Percentiles rank a stretch among this genome's conserved stretches.
phyloP scores from a whole-genome alignment of 768 basidiomycete species.

The Mycena leptocephala region DNA sequence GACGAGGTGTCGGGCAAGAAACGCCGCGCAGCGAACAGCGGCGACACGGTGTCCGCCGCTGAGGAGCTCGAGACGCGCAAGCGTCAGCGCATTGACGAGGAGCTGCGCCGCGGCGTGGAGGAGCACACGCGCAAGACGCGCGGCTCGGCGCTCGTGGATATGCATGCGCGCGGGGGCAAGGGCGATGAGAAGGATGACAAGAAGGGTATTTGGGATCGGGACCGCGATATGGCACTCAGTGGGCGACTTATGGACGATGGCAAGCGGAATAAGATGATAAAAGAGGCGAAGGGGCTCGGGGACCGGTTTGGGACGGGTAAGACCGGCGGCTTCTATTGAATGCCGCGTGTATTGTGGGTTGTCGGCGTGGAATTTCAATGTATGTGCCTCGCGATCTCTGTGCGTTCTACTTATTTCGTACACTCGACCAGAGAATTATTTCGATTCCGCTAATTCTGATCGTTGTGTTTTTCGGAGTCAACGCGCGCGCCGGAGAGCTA shows the following conservation, averaged over 20 bases:
- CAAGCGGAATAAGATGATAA: slow-evolving; percentile 83
- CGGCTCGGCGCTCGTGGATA: slow-evolving; percentile 69
- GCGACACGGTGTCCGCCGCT: slow-evolving; percentile 58
- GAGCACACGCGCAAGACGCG: slow-evolving; percentile 80
- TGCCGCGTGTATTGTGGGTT: neutral
- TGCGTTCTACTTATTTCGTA: too few relatives aligned
- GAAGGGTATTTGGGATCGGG: slow-evolving; percentile 91
- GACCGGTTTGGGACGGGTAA: slow-evolving; percentile 88
- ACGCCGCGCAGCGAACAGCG: slow-evolving; percentile 75
- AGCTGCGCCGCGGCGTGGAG: slow-evolving; percentile 81
- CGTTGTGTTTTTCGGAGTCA: too few relatives aligned
- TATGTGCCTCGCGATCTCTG: too few relatives aligned
- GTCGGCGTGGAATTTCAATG: too few relatives aligned
- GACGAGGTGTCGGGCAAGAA: slow-evolving; percentile 97
- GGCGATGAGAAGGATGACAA: slow-evolving; percentile 63
- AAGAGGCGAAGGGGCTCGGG: slow-evolving; percentile 85
- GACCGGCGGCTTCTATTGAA: slow-evolving; percentile 71
- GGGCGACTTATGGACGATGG: slow-evolving; percentile 94
- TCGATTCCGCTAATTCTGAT: too few relatives aligned
- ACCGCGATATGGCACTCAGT: slow-evolving; percentile 89
- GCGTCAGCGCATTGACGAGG: slow-evolving; percentile 76
- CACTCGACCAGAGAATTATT: too few relatives aligned
- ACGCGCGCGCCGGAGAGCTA: too few relatives aligned
- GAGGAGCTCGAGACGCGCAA: slow-evolving; percentile 65
- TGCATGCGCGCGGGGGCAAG: slow-evolving; percentile 60